A percentile compares a stretch with the other conserved stretches of the same genome.
Conservation (phyloP, 768 basidiomycete species). For the Podaxis sp. region DNA sequence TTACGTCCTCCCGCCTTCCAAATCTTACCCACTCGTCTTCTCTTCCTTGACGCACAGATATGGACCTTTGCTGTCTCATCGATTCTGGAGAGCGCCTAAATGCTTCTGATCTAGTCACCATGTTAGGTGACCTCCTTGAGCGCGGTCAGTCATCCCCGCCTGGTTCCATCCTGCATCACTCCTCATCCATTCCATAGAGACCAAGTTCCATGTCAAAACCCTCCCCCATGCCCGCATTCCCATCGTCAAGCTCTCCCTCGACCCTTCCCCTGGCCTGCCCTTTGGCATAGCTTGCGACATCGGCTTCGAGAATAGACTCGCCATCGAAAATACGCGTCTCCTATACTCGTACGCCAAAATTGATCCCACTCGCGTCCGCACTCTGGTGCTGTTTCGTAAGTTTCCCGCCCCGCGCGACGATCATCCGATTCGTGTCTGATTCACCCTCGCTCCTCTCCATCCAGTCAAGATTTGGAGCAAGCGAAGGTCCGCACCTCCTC, state of each 20-base stretch:
- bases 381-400: slow-evolving; percentile 95
- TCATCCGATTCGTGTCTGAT: slow-evolving; percentile 15
- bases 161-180: not conserved
- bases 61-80: slow-evolving; percentile 98
- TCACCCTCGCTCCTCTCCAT: slow-evolving; percentile 10
- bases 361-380: slow-evolving; percentile 90
- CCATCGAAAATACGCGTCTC: slow-evolving; percentile 94
- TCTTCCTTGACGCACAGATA: slow-evolving; percentile 52
- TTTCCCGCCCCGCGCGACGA: slow-evolving; percentile 20
- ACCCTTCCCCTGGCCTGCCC: slow-evolving; percentile 78
- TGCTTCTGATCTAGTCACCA: slow-evolving; percentile 88
- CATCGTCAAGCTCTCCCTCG: slow-evolving; percentile 94
- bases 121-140: slow-evolving; percentile 91
- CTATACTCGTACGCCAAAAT: slow-evolving; percentile 97
- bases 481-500: slow-evolving; percentile 57
- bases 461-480: slow-evolving; percentile 99
- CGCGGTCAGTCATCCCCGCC: slow-evolving; percentile 58
- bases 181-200: slow-evolving; percentile 52
- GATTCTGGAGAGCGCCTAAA: slow-evolving; percentile 79
- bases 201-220: slow-evolving; percentile 94
- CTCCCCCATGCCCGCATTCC: slow-evolving; percentile 97
- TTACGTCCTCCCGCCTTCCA: not conserved
- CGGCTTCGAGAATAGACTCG: slow-evolving; percentile 96
- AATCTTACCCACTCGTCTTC: no score
- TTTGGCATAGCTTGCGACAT: slow-evolving; percentile 97